Percentiles rank a stretch among this genome's conserved stretches.
phyloP scores from a whole-genome alignment of 768 basidiomycete species.

The Termitomyces sp. region DNA sequence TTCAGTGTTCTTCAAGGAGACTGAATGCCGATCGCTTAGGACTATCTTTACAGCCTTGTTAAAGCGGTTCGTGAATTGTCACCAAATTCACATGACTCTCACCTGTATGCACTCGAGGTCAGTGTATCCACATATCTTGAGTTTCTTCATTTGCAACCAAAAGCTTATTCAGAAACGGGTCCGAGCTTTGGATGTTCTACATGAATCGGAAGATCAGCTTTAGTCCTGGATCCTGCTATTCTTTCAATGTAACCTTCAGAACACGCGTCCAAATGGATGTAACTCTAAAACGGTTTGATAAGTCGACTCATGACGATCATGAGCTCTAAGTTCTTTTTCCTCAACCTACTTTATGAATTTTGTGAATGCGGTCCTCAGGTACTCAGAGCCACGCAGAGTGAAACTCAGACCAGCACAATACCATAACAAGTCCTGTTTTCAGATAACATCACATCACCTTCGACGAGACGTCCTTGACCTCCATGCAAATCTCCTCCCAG shows the following conservation, averaged over 20 bases:
- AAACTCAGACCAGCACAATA: no score
- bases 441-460: no score
- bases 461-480: no score
- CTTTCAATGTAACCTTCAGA: not conserved
- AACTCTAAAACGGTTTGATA: not conserved
- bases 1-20: not conserved
- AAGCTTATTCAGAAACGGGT: conserved; percentile 8
- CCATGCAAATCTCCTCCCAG: no score
- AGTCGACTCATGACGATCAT: not conserved
- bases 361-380: no score
- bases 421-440: no score
- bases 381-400: no score
- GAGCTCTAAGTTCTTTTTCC: no score
- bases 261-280: not conserved
- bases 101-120: conserved; percentile 76
- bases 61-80: conserved; percentile 69
- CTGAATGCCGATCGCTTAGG: conserved; percentile 35
- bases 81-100: conserved; percentile 67
- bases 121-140: conserved; percentile 6
- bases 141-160: not conserved
- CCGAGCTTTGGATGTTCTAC: conserved; percentile 13
- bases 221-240: not conserved
- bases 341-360: no score
- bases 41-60: conserved; percentile 80
- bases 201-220: not conserved